phyloP scores from a whole-genome alignment of 139 green algal genomes.

The Desmodesmus armatus region DNA sequence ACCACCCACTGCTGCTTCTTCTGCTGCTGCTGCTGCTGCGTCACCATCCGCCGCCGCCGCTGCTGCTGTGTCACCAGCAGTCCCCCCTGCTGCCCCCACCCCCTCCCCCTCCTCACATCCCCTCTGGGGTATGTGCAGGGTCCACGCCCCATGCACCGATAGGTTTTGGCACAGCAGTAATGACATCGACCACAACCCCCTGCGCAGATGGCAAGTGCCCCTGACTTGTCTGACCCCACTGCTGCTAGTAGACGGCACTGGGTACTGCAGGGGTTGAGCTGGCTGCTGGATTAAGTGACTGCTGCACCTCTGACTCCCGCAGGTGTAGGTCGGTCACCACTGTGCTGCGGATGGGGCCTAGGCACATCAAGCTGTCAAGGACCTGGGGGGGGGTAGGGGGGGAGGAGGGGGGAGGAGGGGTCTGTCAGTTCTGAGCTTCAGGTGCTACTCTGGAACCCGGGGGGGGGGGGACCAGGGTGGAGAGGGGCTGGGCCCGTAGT shows the following conservation, averaged over 20 bases:
- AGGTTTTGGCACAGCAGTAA: conserved; percentile 80
- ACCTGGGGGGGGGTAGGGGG: conserved; percentile 61
- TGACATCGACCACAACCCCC: conserved; percentile 79
- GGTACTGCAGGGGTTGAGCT: background rate
- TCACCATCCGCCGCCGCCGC: background rate
- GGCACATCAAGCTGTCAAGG: conserved; percentile 70
- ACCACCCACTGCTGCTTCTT: no score
- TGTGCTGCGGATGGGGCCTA: conserved; percentile 77
- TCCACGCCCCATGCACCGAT: conserved; percentile 75
- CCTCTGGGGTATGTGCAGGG: no score
- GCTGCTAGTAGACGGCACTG: conserved; percentile 62
- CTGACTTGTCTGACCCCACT: conserved; percentile 75
- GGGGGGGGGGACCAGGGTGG: background rate
- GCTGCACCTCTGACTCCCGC: conserved; percentile 6
- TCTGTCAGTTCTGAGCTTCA: no score
- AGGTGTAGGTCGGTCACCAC: conserved; percentile 39
- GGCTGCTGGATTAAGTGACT: conserved; percentile 15
- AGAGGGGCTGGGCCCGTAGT: background rate
- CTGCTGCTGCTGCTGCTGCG: background rate
- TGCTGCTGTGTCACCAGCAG: background rate
- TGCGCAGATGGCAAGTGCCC: conserved; percentile 80
- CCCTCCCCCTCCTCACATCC: conserved; percentile 46
- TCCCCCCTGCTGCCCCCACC: background rate
- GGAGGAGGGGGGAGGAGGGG: background rate
- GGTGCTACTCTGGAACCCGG: background rate